Evolutionary conservation across 2,329 filamentous ascomycete species (phyloP), one percentile per base, ranked within the genome.

Genomic region (Rhexocercosporidium sp.): DNA sequence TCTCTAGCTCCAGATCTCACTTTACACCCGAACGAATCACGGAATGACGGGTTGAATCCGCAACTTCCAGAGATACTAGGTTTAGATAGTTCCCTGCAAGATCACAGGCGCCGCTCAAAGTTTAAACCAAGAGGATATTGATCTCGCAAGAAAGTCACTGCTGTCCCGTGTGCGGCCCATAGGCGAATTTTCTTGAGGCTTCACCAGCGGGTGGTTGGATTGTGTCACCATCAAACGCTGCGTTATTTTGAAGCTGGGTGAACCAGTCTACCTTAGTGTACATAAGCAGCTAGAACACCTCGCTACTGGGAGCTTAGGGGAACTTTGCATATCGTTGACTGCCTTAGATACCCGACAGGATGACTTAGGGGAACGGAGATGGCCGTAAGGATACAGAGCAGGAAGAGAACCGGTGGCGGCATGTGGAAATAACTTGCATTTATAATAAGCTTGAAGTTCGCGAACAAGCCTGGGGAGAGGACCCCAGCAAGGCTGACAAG

Each of bases 11-110:
- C 31, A 29, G 49, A 53, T 53, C 49, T 53, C 22, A 18, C 49
- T 53, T 31, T n/a, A n/a, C n/a, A n/a, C n/a, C n/a, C 14, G 9
- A 53, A 27, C 49, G 49, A 53, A 53, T 53, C 49, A 53, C 49
- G 49, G 49, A 53, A 18, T 11, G 25, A 1, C 49, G 49, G 49
- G 11, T 8, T 31, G 49, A 14, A 29, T 12, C 12, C 49, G 27
- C 49, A n/a, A 18, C 49, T 53, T n/a, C 49, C 1, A 53, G 31
- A 53, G 31, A 27, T n/a, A 31, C 49, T 53, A 31, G 49, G n/a
- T 18, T 31, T 31, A 53, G 49, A 53, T 53, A 53, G 49, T 53
- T 53, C 31, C 5, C 29, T 53, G 49, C 49, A 27, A 53, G 25
- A 53, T 31, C 27, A 5, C 18, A 29, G 14, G 16, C n/a, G n/a